Conservation (phyloP, 805 yeast species). For the Yamadazyma laniorum region DNA sequence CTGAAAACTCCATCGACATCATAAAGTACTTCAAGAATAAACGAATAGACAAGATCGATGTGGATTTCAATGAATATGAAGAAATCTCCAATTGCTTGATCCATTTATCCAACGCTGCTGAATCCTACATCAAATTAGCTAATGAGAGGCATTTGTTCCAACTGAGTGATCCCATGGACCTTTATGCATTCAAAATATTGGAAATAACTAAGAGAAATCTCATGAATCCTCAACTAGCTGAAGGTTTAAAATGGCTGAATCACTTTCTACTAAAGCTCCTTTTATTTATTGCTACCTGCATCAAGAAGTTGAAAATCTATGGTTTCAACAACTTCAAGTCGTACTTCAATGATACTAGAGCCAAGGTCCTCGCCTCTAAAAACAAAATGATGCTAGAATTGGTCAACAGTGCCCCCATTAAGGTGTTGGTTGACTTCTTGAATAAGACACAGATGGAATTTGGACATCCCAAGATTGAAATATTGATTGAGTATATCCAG, state of each 20-base stretch:
- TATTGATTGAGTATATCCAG: conserved; percentile 36
- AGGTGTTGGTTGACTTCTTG: conserved; percentile 38
- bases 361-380: conserved; percentile 54
- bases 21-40: conserved; percentile 73
- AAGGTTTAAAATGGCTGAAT: conserved; percentile 73
- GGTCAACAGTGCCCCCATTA: conserved; percentile 33
- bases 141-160: conserved; percentile 57
- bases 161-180: conserved; percentile 60
- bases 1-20: conserved; percentile 81
- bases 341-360: conserved; percentile 62
- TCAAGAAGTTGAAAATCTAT: conserved; percentile 69
- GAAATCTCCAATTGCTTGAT: conserved; percentile 38
- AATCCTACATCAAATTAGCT: conserved; percentile 64
- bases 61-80: conserved; percentile 33
- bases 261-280: conserved; percentile 61
- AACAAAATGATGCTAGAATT: conserved; percentile 63
- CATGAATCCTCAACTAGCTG: conserved; percentile 53
- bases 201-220: conserved; percentile 62
- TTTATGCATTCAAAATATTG: conserved; percentile 70
- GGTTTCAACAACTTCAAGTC: conserved; percentile 77
- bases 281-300: conserved; percentile 69
- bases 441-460: conserved; percentile 17
- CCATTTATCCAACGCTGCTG: conserved; percentile 59
- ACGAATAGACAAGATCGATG: conserved; percentile 60
- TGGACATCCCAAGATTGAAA: conserved; percentile 68